Evolutionary conservation across 2,329 filamentous ascomycete genomes (phyloP), one percentile per base, ranked within the genome.

Genomic region (Paradendryphiella salina): DNA sequence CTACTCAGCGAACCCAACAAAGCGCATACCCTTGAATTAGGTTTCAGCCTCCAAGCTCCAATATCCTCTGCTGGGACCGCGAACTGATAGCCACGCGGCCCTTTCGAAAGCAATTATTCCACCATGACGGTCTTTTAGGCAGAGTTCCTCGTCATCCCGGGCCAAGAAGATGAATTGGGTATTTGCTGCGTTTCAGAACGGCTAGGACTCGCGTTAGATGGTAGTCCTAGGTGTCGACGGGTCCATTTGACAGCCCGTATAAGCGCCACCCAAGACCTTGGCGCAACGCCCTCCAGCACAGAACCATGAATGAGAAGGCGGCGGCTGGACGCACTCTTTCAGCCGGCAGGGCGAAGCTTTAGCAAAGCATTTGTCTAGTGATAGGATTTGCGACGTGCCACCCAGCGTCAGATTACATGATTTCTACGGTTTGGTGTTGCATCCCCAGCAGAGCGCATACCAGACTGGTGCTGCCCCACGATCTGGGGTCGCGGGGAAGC

Each of bases 261-360:
- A 63, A 61, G 55, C 61, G 69, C 69, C 69, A 67, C 59, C 67
- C 67, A 71, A 72, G 69, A 38, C 67, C 69, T 72, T 71, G 70
- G 69, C 69, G 66, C 45, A 40, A 59, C 58, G 58, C 59, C 58
- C 43, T 42, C 39, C 26, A 57, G 49, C 53, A 51, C 50, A 39
- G 53, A 55, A 40, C 56, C 35, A 45, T 50, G 61, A 57, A 63
- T 59, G 52, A 58, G 59, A 61, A 56, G 57, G 50, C 56, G 50
- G 57, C 42, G 46, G 38, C 55, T 52, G 46, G 54, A 32, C 54
- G 57, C 50, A 32, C 42, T 54, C 54, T 52, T 52, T 47, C 48
- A 46, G 44, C 48, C 48, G 48, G 37, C 32, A 37, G 52, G 40
- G 63, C 58, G 59, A 70, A 67, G 66, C 63, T 66, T 69, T 64